A percentile compares a stretch with the other conserved stretches of the same genome.
These are phyloP conservation scores for Dactylellina cionopaga DNA, from an alignment of 2,329 filamentous ascomycete species.

Conservation along the genomic window DNA sequence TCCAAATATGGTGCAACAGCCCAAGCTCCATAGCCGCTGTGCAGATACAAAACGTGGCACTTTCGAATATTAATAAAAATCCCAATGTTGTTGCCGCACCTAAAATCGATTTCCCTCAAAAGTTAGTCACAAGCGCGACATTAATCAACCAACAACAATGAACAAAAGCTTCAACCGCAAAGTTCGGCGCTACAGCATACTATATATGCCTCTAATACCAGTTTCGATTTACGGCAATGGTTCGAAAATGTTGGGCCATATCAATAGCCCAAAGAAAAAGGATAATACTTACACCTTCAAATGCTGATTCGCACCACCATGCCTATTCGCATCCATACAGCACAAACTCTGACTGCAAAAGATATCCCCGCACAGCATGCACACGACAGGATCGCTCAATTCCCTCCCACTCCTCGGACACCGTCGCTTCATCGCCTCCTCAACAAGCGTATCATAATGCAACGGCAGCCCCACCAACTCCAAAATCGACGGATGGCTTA, in stretches of 20 bases:
- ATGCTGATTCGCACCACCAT: constrained; percentile 91
- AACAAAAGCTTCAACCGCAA: not conserved
- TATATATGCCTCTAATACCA: too few species aligned
- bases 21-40: constrained; percentile 83
- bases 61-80: constrained; percentile 97
- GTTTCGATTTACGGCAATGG: not conserved
- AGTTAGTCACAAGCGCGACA: constrained; percentile 1
- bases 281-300: constrained; percentile 75
- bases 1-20: constrained; percentile 92
- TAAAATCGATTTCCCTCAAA: constrained; percentile 59
- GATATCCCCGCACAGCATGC: constrained; percentile 94
- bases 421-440: constrained; percentile 82
- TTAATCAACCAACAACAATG: not conserved
- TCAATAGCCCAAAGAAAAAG: not conserved
- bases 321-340: constrained; percentile 74
- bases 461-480: constrained; percentile 91
- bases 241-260: too few species aligned
- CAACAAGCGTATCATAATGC: constrained; percentile 90
- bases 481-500: constrained; percentile 84
- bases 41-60: constrained; percentile 88
- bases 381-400: constrained; percentile 87
- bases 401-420: constrained; percentile 94
- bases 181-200: not conserved
- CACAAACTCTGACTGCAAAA: constrained; percentile 95
- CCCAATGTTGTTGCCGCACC: constrained; percentile 89